phyloP scores from a whole-genome alignment of 1,284 basidiomycete species.

The Irpex sp. region DNA sequence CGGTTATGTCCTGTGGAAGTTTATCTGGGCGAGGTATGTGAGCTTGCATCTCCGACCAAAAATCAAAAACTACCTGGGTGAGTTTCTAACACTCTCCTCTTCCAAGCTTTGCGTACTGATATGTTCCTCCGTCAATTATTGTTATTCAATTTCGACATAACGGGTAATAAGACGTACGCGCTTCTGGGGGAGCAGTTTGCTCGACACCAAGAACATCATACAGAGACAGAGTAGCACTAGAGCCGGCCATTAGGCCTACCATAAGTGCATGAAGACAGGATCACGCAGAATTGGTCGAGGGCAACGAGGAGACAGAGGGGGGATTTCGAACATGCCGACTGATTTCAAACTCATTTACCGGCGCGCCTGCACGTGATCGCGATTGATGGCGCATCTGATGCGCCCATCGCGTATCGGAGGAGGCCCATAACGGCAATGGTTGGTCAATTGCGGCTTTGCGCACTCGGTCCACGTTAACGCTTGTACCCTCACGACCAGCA shows the following conservation, averaged over 20 bases:
- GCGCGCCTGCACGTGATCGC: constrained; percentile 8
- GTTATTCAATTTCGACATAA: not conserved
- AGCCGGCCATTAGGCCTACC: constrained; percentile 25
- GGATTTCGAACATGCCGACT: constrained; percentile 7
- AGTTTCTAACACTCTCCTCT: constrained; percentile 52
- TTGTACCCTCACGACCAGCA: no score
- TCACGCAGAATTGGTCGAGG: constrained; percentile 11
- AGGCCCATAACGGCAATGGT: not conserved
- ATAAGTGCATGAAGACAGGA: constrained; percentile 16
- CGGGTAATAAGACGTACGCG: constrained; percentile 19
- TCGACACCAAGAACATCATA: constrained; percentile 31
- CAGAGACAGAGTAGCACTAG: constrained; percentile 15
- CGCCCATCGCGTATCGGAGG: not conserved
- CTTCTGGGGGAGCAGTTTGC: constrained; percentile 28
- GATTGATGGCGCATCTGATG: not conserved
- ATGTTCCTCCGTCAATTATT: not conserved
- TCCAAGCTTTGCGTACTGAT: constrained; percentile 62
- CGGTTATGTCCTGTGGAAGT: constrained; percentile 27
- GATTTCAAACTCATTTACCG: not conserved
- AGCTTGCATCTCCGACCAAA: not conserved
- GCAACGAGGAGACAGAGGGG: constrained; percentile 9
- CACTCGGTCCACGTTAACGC: no score
- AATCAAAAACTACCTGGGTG: constrained; percentile 47
- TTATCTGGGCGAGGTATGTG: constrained; percentile 24
- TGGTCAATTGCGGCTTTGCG: not conserved